Percentiles rank a stretch among this genome's conserved stretches.
Evolutionary conservation across 2,329 filamentous ascomycete species (phyloP).

Genomic region (Triangularia setosa): DNA sequence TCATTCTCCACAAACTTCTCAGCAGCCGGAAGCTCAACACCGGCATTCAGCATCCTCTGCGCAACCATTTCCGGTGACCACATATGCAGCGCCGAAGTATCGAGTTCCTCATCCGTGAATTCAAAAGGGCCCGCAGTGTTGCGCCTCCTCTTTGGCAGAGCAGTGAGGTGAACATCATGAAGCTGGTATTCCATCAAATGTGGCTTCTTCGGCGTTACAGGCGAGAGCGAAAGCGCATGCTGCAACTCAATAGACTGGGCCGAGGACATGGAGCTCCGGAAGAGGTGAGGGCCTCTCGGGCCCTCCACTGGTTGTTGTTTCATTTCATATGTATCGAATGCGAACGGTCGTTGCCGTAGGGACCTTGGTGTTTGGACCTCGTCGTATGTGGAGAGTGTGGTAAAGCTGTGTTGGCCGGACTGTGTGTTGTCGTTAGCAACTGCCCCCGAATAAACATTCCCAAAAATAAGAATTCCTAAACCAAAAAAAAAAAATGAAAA

Average conservation of each 20-base stretch:
- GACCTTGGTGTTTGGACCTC: constrained; percentile 76
- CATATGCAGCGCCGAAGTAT: constrained; percentile 54
- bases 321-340: constrained; percentile 52
- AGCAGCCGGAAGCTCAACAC: constrained; percentile 71
- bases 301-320: constrained; percentile 64
- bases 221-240: constrained; percentile 64
- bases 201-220: constrained; percentile 62
- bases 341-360: constrained; percentile 55
- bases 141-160: constrained; percentile 33
- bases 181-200: constrained; percentile 35
- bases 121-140: constrained; percentile 49
- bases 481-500: too few relatives aligned
- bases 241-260: constrained; percentile 49
- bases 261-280: constrained; percentile 63
- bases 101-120: constrained; percentile 54
- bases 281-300: constrained; percentile 81
- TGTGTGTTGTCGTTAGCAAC: constrained; percentile 33
- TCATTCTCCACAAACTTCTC: constrained; percentile 89
- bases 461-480: too few relatives aligned
- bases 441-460: background rate
- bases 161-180: constrained; percentile 36
- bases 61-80: constrained; percentile 77
- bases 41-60: constrained; percentile 80
- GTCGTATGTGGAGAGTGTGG: constrained; percentile 82
- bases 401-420: constrained; percentile 69